phyloP scores from a whole-genome alignment of 2,329 filamentous ascomycete species.

The Aschersonia sp. region DNA sequence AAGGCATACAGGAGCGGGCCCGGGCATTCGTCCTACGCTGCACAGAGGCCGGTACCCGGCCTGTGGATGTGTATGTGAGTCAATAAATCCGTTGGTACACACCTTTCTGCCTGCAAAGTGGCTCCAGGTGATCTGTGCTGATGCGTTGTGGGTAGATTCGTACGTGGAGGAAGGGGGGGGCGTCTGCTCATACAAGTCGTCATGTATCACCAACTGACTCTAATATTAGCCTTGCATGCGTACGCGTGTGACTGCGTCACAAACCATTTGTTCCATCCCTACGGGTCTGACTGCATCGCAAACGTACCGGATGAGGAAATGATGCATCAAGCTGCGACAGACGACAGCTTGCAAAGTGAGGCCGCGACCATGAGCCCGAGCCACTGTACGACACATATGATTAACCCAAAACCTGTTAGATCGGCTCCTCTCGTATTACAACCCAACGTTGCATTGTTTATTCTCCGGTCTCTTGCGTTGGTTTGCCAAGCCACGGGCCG shows the following conservation, averaged over 20 bases:
- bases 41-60: conserved; percentile 15
- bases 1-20: conserved; percentile 43
- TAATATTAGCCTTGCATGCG: conserved; percentile 34
- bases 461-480: conserved; percentile 29
- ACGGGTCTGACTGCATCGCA: conserved; percentile 46
- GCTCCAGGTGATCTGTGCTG: background rate
- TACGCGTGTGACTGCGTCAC: conserved; percentile 58
- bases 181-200: too few relatives aligned
- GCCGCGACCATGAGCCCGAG: too few relatives aligned
- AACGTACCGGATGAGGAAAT: conserved; percentile 42
- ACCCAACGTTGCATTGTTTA: conserved; percentile 33
- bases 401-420: conserved; percentile 21
- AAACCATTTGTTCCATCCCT: conserved; percentile 54
- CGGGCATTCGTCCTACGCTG: conserved; percentile 40
- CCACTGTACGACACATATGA: background rate
- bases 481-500: conserved; percentile 38
- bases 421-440: conserved; percentile 44
- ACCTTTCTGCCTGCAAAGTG: too few relatives aligned
- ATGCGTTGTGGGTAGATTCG: conserved; percentile 1
- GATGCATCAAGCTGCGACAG: conserved; percentile 55
- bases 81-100: too few relatives aligned
- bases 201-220: background rate
- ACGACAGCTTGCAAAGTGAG: conserved; percentile 51
- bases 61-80: conserved; percentile 43
- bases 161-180: background rate